phyloP scores from a whole-genome alignment of 805 yeast genomes.

The Ogataea methylovora region DNA sequence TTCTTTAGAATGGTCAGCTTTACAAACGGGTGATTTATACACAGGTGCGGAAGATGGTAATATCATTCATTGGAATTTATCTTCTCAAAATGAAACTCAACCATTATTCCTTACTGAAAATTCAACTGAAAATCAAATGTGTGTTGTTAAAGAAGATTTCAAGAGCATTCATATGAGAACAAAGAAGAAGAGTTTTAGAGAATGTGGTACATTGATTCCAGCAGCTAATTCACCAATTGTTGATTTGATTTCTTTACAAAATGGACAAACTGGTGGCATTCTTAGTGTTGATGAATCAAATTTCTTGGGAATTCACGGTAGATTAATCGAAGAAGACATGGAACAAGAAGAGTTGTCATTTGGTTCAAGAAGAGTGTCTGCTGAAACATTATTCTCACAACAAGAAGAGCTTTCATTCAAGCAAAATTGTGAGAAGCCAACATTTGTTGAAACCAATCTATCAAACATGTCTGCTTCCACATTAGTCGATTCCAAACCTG shows the following conservation, averaged over 20 bases:
- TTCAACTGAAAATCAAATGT: not conserved
- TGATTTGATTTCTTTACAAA: slow-evolving; percentile 33
- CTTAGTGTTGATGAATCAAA: slow-evolving; percentile 48
- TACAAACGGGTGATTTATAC: slow-evolving; percentile 33
- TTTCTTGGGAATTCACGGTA: slow-evolving; percentile 48
- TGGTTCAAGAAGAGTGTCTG: not conserved
- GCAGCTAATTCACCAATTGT: slow-evolving; percentile 47
- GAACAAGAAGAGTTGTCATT: not conserved
- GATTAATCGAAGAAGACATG: slow-evolving; percentile 1
- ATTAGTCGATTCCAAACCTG: not conserved
- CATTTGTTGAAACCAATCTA: not conserved
- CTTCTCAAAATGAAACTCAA: slow-evolving; percentile 17
- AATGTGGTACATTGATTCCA: slow-evolving; percentile 58
- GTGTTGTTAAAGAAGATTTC: slow-evolving; percentile 27
- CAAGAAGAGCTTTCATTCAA: no score
- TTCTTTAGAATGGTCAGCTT: slow-evolving; percentile 49
- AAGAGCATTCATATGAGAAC: slow-evolving; percentile 8
- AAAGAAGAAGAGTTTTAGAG: slow-evolving; percentile 16
- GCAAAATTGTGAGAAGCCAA: no score
- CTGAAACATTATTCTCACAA: not conserved
- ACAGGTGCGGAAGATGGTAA: slow-evolving; percentile 61
- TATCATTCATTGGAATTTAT: slow-evolving; percentile 60
- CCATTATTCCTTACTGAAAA: not conserved
- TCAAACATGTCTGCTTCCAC: not conserved
- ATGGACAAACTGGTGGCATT: slow-evolving; percentile 24